A percentile compares a stretch with the other conserved stretches of the same genome.
phyloP scores from a whole-genome alignment of 176 grass and related monocot genomes.

The Carex pumila region DNA sequence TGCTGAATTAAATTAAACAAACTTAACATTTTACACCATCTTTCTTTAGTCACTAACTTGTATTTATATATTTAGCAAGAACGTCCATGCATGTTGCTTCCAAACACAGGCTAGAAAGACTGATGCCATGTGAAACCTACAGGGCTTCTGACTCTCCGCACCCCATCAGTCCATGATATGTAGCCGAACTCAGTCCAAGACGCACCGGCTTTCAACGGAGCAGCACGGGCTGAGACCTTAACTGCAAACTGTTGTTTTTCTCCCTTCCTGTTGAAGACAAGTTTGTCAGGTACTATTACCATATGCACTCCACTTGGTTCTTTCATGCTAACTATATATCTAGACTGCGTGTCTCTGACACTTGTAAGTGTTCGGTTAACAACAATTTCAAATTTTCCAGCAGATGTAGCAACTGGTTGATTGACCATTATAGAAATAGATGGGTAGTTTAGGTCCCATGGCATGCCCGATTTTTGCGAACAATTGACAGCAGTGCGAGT shows the following conservation, averaged over 20 bases:
- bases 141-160: slow-evolving; percentile 67
- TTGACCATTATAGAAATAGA: slow-evolving; percentile 77
- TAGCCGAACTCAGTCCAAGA: slow-evolving; percentile 36
- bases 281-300: slow-evolving; percentile 47
- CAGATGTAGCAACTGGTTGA: slow-evolving; percentile 27
- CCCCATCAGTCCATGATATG: slow-evolving; percentile 59
- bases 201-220: not conserved
- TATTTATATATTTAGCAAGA: not conserved
- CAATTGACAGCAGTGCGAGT: slow-evolving; percentile 67
- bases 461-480: slow-evolving; percentile 28
- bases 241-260: slow-evolving; percentile 52
- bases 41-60: too few relatives aligned
- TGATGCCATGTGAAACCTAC: slow-evolving; percentile 81
- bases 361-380: slow-evolving; percentile 48
- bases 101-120: slow-evolving; percentile 21
- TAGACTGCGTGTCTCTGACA: slow-evolving; percentile 34
- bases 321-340: slow-evolving; percentile 35
- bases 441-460: slow-evolving; percentile 86
- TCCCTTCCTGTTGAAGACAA: slow-evolving; percentile 35
- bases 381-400: slow-evolving; percentile 42
- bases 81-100: not conserved
- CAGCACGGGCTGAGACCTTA: slow-evolving; percentile 24
- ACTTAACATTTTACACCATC: not conserved
- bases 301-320: slow-evolving; percentile 27
- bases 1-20: not conserved